phyloP scores from a whole-genome alignment of 805 yeast species.

The Cyberlindnera japonica region DNA sequence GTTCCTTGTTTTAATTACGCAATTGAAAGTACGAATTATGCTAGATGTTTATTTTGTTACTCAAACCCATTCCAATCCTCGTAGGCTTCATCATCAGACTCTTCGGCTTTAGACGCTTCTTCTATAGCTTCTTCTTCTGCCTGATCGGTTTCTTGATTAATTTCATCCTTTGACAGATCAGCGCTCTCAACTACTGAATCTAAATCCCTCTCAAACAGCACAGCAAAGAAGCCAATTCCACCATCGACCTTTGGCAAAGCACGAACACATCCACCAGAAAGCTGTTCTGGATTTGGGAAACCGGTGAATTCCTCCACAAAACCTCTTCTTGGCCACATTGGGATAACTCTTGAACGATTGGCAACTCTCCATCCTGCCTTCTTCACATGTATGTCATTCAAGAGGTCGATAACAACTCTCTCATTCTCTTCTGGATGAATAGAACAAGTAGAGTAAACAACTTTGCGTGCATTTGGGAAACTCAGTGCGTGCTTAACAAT shows the following conservation, averaged over 20 bases:
- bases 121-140: constrained; percentile 13
- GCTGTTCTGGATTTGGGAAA: constrained; percentile 42
- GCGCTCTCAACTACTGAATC: constrained; percentile 3
- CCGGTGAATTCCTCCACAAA: constrained; percentile 58
- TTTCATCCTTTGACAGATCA: constrained; percentile 2
- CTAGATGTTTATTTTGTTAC: constrained; percentile 4
- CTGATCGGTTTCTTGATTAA: constrained; percentile 5
- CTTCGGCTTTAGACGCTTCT: constrained; percentile 3
- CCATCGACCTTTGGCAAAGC: constrained; percentile 87
- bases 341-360: constrained; percentile 58
- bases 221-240: constrained; percentile 99
- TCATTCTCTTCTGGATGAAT: constrained; percentile 93
- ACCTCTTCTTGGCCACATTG: constrained; percentile 88
- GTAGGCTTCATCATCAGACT: constrained; percentile 6
- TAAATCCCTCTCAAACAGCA: constrained; percentile 63
- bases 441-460: constrained; percentile 95
- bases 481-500: constrained; percentile 85
- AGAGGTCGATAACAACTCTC: constrained; percentile 76
- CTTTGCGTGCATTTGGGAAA: constrained; percentile 71
- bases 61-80: constrained; percentile 39
- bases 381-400: constrained; percentile 62
- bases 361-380: constrained; percentile 73
- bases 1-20: neutral
- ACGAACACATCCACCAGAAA: constrained; percentile 86
- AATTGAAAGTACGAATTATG: neutral